Evolutionary conservation across 2,329 filamentous ascomycete genomes (phyloP), one percentile per base, ranked within the genome.

Genomic region (Fusarium metavorans): DNA sequence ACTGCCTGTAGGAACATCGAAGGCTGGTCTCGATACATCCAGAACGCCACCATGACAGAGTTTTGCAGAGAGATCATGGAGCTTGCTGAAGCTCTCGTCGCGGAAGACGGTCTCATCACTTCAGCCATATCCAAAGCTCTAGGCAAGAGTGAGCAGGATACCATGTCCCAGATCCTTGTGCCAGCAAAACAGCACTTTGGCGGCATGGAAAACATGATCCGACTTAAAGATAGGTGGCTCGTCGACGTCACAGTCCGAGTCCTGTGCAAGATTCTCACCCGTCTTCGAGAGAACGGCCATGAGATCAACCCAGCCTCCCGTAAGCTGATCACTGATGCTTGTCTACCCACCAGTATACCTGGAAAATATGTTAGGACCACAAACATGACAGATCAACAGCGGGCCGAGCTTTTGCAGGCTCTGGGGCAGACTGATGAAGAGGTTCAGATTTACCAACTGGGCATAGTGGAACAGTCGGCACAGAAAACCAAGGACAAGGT

Each of bases 41-140:
- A 96, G 60, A 97, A 95, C 80, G 84, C 87, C 23, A 87, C 90
- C 64, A 95, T 99, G 94, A 92, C 95, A 78, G 92, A 98, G 67
- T 98, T 98, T 79, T 98, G 95, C 80, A 92, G 97, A 75, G 95
- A 98, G 80, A 94, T 94, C 16, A 99, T 99, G 90, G 95, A 98
- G 78, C 94, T 98, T 79, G 95, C 96, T 1, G 94, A 97, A 79
- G 89, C 90, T 39, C 88, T 98, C 2, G 94, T 98, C 79, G 92
- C 94, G 45, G 92, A 98, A 77, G 97, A 97, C 81, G 92, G 92
- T 60, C 89, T 98, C 68, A 92, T 99, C 72, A 91, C 94, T 3
- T 93, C 92, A 54, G 93, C 94, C 14, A 81, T 81, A 37, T 80
- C 94, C 11, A 82, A 81, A 25, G 80, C 82, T 6, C 69, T 80